Evolutionary conservation across 1,284 basidiomycete species (phyloP), one percentile per base, ranked within the genome.

Genomic region (Xerocomus amazonicus): DNA sequence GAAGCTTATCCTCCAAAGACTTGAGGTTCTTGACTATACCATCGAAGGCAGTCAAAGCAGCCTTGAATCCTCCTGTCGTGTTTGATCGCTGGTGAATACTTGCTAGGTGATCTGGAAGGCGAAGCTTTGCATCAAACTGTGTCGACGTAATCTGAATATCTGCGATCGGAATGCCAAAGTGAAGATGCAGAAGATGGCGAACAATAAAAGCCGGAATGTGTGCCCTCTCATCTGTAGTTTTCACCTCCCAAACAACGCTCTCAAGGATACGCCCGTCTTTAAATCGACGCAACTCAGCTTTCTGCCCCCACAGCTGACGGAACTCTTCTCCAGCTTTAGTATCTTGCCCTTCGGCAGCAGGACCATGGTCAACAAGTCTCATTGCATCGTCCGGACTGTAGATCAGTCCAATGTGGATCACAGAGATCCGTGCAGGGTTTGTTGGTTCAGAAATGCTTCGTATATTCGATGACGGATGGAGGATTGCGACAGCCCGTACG

Each of bases 211-310:
- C 72, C 0, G 94, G 92, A 35, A 99, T 85, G 45, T 85, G 79
- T 2, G 82, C 77, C 8, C 90, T 84, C 55, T 94, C 91, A 54
- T 92, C 90, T 0, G 77, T 74, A 6, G 76, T 83, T 54, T 77
- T 77, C 13, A 87, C 80, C 7, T 88, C 81, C 97, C 97, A 99
- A 0, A 98, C 93, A 12, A 99, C 92, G 63, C 90, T 93, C 68
- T 98, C 92, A 7, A 82, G 68, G 55, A 99, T 98, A 6, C 87
- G 80, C 0, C 96, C 96, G 62, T 99, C 95, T 67, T 97, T 95
- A 78, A 99, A 99, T 16, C 96, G 82, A n/a, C 97, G 81, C 17
- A 98, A 74, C 66, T 99, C 96, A 0, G 95, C 86, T 64, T 92
- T 91, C 43, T 83, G 76, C 1, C 95, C 96, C 97, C 97, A 99